Percentiles rank a stretch among this genome's conserved stretches.
Evolutionary conservation across 2,329 filamentous ascomycete species (phyloP).

Genomic region (Ophiostoma fasciatum): DNA sequence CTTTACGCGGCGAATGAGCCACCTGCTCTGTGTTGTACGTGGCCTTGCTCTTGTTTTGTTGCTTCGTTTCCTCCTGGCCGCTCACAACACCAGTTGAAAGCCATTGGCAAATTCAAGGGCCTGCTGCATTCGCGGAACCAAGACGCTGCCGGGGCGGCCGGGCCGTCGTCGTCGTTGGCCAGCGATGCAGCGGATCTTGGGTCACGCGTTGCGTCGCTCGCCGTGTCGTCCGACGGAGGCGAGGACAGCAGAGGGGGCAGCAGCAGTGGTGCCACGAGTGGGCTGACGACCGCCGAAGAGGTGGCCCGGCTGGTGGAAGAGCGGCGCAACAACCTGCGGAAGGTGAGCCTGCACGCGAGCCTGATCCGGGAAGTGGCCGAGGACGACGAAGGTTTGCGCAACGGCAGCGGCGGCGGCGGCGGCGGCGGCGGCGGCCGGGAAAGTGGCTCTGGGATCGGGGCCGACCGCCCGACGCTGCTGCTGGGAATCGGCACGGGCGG

Average conservation of each 20-base stretch:
- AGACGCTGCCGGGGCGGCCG: neutral
- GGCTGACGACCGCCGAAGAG: conserved; percentile 22
- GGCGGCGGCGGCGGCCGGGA: conserved; percentile 26
- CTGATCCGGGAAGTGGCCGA: conserved; percentile 3
- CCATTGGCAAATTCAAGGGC: conserved; percentile 75
- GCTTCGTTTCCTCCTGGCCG: neutral
- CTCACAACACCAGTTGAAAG: conserved; percentile 60
- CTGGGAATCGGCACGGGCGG: conserved; percentile 61
- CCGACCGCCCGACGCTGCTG: conserved; percentile 48
- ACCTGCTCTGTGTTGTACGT: conserved; percentile 66
- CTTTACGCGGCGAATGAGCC: conserved; percentile 78
- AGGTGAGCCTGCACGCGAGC: conserved; percentile 14
- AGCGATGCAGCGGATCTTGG: neutral
- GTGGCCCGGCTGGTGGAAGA: conserved; percentile 34
- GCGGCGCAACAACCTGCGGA: conserved; percentile 27
- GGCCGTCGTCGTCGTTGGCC: neutral
- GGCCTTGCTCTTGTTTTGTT: neutral
- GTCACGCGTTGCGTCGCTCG: conserved; percentile 2
- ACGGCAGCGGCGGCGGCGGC: too few relatives aligned
- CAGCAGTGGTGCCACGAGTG: too few relatives aligned
- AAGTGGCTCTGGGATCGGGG: conserved; percentile 47
- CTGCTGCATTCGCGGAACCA: conserved; percentile 35
- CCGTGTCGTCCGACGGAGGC: neutral
- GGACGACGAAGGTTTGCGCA: neutral
- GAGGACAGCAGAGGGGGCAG: too few relatives aligned